Evolutionary conservation across 2,329 filamentous ascomycete species (phyloP), one percentile per base, ranked within the genome.

Genomic region (Pseudopyricularia cyperi): DNA sequence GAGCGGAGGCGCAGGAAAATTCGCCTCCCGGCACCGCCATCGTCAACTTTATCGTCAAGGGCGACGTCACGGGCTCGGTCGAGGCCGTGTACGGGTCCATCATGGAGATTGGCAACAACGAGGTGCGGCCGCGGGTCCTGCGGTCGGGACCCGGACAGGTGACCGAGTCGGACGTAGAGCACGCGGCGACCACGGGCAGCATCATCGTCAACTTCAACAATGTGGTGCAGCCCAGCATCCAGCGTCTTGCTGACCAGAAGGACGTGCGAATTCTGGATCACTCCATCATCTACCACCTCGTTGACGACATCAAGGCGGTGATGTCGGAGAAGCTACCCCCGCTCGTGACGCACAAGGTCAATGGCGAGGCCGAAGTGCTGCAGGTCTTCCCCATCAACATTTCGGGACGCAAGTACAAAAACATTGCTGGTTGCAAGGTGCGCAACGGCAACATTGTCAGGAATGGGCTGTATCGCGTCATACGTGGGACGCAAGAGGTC

Each of bases 61-160:
- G 84, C 52, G 93, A 98, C 61, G 93, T 97, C 17, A 87, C 85
- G 55, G 93, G 93, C 35, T 97, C 91, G 0, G 89, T 90, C 0
- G 93, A 98, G 70, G 93, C 93, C 2, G 85, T 97, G 3, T 75
- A 83, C 55, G 84, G 87, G 48, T 83, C 85, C 8, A 76, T 98
- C 54, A 72, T 82, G 55, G 80, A 84, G 54, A 74, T 96, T 56
- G 89, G 90, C 56, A 95, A 85, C 68, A 82, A 89, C 59, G 89
- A 97, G 64, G 83, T 96, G 37, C 79, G 74, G 32, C 79, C 90
- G 14, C 80, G 82, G 53, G 75, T 98, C 54, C 77, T 98, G 34
- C 82, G 85, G 22, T 84, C 85, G 3, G 80, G 77, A 2, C 85
- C 93, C 1, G 94, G 93, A 1, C 74, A 82, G 24, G 76, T 97